A percentile compares a stretch with the other conserved stretches of the same genome.
phyloP scores from a whole-genome alignment of 768 basidiomycete species.

The Trametopsis cervina region DNA sequence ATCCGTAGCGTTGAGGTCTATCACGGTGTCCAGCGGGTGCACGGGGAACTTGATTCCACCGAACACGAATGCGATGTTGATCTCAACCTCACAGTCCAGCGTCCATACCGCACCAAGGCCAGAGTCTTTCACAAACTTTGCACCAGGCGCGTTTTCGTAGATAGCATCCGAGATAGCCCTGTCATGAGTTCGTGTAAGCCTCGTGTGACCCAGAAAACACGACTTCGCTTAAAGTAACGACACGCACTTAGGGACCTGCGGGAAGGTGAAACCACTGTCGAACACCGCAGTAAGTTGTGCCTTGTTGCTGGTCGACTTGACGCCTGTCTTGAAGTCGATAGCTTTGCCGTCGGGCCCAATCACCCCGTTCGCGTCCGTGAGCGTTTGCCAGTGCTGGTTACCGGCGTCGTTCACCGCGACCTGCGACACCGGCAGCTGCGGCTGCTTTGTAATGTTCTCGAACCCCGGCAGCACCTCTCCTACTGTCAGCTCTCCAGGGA shows the following conservation, averaged over 20 bases:
- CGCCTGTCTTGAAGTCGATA: slow-evolving; percentile 39
- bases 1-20: slow-evolving; percentile 21
- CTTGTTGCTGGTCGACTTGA: slow-evolving; percentile 32
- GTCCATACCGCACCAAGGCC: slow-evolving; percentile 45
- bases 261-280: slow-evolving; percentile 65
- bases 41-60: slow-evolving; percentile 49
- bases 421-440: slow-evolving; percentile 41
- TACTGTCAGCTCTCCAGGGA: slow-evolving; percentile 56
- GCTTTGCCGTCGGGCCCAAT: slow-evolving; percentile 52
- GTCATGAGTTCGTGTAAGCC: no score
- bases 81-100: slow-evolving; percentile 54
- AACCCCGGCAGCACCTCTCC: slow-evolving; percentile 49
- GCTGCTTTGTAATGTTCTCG: slow-evolving; percentile 40
- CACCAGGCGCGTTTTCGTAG: slow-evolving; percentile 48
- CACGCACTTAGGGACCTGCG: slow-evolving; percentile 51
- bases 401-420: slow-evolving; percentile 25
- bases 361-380: slow-evolving; percentile 56
- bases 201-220: no score
- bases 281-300: slow-evolving; percentile 52
- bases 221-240: no score
- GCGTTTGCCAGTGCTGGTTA: slow-evolving; percentile 59
- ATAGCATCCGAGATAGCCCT: slow-evolving; percentile 52
- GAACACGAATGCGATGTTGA: slow-evolving; percentile 63
- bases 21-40: slow-evolving; percentile 56
- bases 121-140: slow-evolving; percentile 35